Percentiles rank a stretch among this genome's conserved stretches.
These are phyloP conservation scores for Monascus purpureus DNA, from an alignment of 495 filamentous ascomycete species.

Conservation along the genomic window DNA sequence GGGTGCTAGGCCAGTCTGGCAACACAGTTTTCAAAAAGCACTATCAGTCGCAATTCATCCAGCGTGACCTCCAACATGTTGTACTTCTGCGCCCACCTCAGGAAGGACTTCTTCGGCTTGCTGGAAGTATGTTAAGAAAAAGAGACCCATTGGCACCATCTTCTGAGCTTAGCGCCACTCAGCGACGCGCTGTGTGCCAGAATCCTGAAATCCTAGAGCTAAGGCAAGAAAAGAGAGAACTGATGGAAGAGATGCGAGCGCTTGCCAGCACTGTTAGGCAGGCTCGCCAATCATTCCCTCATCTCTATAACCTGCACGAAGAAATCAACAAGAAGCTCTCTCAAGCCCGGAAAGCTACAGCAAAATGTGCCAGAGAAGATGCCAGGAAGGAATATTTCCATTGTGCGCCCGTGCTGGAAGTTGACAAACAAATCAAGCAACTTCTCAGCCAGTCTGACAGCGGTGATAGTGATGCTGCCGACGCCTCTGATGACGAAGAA, in stretches of 20 bases:
- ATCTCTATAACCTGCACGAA: conserved; percentile 14
- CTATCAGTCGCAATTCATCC: too few relatives aligned
- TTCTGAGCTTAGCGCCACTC: too few relatives aligned
- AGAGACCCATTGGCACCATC: too few relatives aligned
- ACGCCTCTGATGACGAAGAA: conserved; percentile 7
- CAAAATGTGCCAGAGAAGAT: conserved; percentile 9
- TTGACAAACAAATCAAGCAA: conserved; percentile 15
- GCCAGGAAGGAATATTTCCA: conserved; percentile 18
- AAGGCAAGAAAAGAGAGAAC: conserved; percentile 15
- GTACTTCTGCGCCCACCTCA: too few relatives aligned
- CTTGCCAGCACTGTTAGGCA: conserved; percentile 13
- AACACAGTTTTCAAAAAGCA: too few relatives aligned
- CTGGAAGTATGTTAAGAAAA: too few relatives aligned
- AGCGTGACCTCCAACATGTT: too few relatives aligned
- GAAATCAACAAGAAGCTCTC: conserved; percentile 10
- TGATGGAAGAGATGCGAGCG: conserved; percentile 15
- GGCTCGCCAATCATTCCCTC: conserved; percentile 8
- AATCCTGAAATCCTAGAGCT: conserved; percentile 14
- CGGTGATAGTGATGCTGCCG: conserved; percentile 6
- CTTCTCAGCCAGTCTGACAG: conserved; percentile 11
- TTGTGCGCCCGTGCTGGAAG: conserved; percentile 12
- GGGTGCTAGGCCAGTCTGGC: too few relatives aligned
- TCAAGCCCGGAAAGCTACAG: conserved; percentile 11
- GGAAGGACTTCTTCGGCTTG: too few relatives aligned
- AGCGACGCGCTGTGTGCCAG: conserved; percentile 13